Base-by-base conservation (phyloP, 257 asterid genomes). In the Solanum clarkiae region DNA sequence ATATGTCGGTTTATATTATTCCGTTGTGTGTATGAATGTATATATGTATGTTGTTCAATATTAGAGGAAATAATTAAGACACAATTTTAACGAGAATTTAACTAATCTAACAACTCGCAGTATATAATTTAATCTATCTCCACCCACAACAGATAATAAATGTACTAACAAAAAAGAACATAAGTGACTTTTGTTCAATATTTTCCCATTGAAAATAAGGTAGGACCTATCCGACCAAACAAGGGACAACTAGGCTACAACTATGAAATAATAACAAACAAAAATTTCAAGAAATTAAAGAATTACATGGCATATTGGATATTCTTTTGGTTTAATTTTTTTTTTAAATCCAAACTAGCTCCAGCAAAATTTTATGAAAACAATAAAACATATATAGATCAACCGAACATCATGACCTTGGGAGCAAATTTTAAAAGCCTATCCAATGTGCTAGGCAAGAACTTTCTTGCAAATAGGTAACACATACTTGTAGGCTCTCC, bases 381-480 rank as follows among this genome's bases (percentile, higher is more conserved):
- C 20, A 51, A 16, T 24, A 74, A 47, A 72, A n/a, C 45, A 13
- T 15, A 42, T 14, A 66, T 15, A 26, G 18, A 51, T 62, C 80
- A 66, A 53, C 81, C 75, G 79, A 91, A 91, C 10, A 90, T 59
- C 92, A 93, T 85, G 57, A 91, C 47, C 53, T 77, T 88, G 5
- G 95, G 95, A 57, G 93, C 94, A 80, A 91, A 91, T 84, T 90
- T 91, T 53, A 93, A 45, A 71, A 95, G 77, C 11, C 95, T 89
- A 81, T 91, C 92, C 89, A 95, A 91, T 57, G 96, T 84, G 44
- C 63, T 81, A 8, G 88, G 88, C 4, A 89, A 72, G 84, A 95
- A 95, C 86, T 93, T 95, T 90, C 98, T 93, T 8, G 98, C 98
- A 88, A 95, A 95, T 89, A 95, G 88, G 84, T 86, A 88, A 57